A percentile compares a stretch with the other conserved stretches of the same genome.
phyloP scores from a whole-genome alignment of 2,329 filamentous ascomycete genomes.

The Geosmithia putterillii region DNA sequence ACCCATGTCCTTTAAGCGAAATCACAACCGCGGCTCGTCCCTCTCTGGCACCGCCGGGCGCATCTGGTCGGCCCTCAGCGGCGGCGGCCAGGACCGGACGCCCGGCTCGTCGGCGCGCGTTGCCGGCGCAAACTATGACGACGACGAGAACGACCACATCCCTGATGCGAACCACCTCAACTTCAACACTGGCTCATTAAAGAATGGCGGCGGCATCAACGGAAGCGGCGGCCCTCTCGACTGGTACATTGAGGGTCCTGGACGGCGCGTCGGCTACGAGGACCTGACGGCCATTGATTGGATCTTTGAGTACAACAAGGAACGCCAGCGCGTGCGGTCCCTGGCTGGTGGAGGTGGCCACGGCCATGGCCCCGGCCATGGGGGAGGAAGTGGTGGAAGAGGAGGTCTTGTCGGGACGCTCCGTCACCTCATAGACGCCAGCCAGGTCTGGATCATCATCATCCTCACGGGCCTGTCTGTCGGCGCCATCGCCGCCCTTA shows the following conservation, averaged over 20 bases:
- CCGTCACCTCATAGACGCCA: constrained; percentile 65
- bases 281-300: constrained; percentile 97
- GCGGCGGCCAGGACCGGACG: constrained; percentile 11
- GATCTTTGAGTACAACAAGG: constrained; percentile 98
- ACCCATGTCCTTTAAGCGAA: constrained; percentile 60
- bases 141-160: neutral
- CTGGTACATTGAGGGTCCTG: constrained; percentile 85
- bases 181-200: constrained; percentile 14
- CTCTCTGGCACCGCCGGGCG: constrained; percentile 33
- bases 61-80: constrained; percentile 35
- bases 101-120: constrained; percentile 3
- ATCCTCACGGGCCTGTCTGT: constrained; percentile 76
- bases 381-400: too few relatives aligned
- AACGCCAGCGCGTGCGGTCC: constrained; percentile 74
- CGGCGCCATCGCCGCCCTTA: constrained; percentile 73
- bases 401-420: constrained; percentile 42
- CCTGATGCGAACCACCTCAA: constrained; percentile 1
- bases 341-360: constrained; percentile 60
- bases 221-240: constrained; percentile 51
- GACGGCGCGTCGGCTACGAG: constrained; percentile 85
- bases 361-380: neutral
- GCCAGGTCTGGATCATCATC: constrained; percentile 84
- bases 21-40: constrained; percentile 37
- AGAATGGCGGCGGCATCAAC: too few relatives aligned
- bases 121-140: neutral